A percentile compares a stretch with the other conserved stretches of the same genome.
phyloP scores from a whole-genome alignment of 2,329 filamentous ascomycete species.

The Pyrenochaeta sp. region DNA sequence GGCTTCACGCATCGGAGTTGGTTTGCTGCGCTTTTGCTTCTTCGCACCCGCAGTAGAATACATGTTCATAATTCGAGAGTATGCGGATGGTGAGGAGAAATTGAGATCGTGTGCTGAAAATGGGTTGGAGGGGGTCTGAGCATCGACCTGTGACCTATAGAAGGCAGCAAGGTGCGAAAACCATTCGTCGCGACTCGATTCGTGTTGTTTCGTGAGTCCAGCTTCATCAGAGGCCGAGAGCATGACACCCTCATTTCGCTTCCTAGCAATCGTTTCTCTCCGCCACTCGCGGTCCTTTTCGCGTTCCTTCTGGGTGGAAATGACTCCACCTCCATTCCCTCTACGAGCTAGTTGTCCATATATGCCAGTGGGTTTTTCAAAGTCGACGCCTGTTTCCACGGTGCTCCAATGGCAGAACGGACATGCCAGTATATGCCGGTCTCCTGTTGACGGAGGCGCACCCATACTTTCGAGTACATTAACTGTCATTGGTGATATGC shows the following conservation, averaged over 20 bases:
- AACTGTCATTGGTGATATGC: conserved; percentile 80
- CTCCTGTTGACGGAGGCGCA: conserved; percentile 42
- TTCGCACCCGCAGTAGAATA: conserved; percentile 70
- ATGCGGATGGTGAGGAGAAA: conserved; percentile 78
- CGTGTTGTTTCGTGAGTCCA: conserved; percentile 9
- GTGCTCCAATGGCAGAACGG: conserved; percentile 94
- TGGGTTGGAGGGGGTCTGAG: conserved; percentile 60
- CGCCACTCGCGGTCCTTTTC: conserved; percentile 51
- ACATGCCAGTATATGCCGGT: conserved; percentile 82
- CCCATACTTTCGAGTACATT: conserved; percentile 69
- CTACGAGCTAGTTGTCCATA: conserved; percentile 79
- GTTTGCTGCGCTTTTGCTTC: conserved; percentile 68
- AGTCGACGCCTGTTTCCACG: conserved; percentile 86
- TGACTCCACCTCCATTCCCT: conserved; percentile 58
- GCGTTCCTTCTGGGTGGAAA: conserved; percentile 51
- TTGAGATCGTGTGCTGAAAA: conserved; percentile 56
- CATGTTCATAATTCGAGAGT: conserved; percentile 89
- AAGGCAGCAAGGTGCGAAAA: conserved; percentile 80
- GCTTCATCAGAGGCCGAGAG: conserved; percentile 27
- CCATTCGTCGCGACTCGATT: conserved; percentile 70
- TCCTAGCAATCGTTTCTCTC: conserved; percentile 38
- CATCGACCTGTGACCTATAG: conserved; percentile 79
- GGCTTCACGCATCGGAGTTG: conserved; percentile 83
- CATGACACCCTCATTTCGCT: conserved; percentile 23
- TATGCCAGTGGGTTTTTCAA: conserved; percentile 89